Conservation (phyloP, 2,329 filamentous ascomycete genomes). For the Colletotrichum incanum region DNA sequence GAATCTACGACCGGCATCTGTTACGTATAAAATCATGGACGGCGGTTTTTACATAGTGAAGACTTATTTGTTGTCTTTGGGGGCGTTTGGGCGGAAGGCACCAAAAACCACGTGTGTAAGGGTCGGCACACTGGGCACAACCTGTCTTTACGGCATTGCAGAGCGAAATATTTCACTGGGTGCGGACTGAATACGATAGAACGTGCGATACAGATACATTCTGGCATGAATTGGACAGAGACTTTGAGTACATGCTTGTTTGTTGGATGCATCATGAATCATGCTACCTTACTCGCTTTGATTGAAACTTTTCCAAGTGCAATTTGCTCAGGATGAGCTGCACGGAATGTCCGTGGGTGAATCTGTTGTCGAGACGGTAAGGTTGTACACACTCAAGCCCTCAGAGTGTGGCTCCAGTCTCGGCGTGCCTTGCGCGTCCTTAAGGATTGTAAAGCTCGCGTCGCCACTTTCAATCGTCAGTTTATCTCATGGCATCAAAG, state of each 20-base stretch:
- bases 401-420: conserved; percentile 27
- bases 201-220: neutral
- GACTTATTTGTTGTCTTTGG: neutral
- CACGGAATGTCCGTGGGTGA: conserved; percentile 33
- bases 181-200: conserved; percentile 8
- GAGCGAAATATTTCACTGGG: neutral
- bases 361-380: conserved; percentile 25
- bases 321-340: neutral
- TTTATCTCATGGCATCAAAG: neutral
- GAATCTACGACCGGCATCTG: conserved; percentile 31
- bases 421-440: conserved; percentile 3
- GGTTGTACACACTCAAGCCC: conserved; percentile 34
- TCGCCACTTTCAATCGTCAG: conserved; percentile 22
- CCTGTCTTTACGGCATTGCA: conserved; percentile 32
- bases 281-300: neutral
- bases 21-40: conserved; percentile 11
- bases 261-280: neutral
- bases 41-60: neutral
- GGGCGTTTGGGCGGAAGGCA: conserved; percentile 14
- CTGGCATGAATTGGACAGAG: neutral
- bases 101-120: conserved; percentile 17
- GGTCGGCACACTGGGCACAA: conserved; percentile 29
- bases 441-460: conserved; percentile 32
- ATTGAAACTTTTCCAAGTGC: no score
- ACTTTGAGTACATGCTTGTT: neutral